Evolutionary conservation across 2,329 filamentous ascomycete species (phyloP), one percentile per base, ranked within the genome.

Genomic region (Dryadomyces quercivorus): DNA sequence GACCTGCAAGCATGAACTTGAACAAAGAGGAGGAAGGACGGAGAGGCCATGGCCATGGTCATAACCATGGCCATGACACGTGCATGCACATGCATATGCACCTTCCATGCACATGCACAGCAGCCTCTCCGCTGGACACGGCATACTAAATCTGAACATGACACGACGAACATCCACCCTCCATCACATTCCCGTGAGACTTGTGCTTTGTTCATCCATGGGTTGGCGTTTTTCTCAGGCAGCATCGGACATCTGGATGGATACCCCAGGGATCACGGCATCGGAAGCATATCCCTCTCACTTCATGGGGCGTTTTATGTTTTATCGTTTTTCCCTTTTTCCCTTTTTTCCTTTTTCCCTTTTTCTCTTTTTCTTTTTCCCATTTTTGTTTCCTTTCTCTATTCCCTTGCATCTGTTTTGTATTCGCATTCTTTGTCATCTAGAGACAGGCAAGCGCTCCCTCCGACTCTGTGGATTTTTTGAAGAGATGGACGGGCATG

Each of bases 1-100:
- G 75, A 76, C 59, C 68, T 84, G 59, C 69, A 70, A 61, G 70
- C 70, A 58, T 77, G 65, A 57, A 63, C 61, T 50, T 42, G 36
- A 26, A 16, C 34, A 26, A 26, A 31, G 31, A 34, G 22, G 22
- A 56, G 80, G 89, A 95, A 95, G 95, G 89, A 63, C 64, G 56
- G 60, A 55, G 42, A 63, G 62, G 60, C 62, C 57, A n/a, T n/a
- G n/a, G n/a, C n/a, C n/a, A n/a, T n/a, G n/a, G n/a, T n/a, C n/a
- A n/a, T n/a, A n/a, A n/a, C n/a, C n/a, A n/a, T n/a, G n/a, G n/a
- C n/a, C n/a, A 64, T 70, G 62, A 31, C 26, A 31, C 26, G 26
- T 31, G 26, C 26, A 31, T 31, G 8, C 26, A 8, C 26, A 31
- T 31, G 26, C 26, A 31, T 31, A 31, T 31, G 26, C 26, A 31